Base-by-base conservation (phyloP, 176 grass and related monocot species). In the Panicum miliaceum region DNA sequence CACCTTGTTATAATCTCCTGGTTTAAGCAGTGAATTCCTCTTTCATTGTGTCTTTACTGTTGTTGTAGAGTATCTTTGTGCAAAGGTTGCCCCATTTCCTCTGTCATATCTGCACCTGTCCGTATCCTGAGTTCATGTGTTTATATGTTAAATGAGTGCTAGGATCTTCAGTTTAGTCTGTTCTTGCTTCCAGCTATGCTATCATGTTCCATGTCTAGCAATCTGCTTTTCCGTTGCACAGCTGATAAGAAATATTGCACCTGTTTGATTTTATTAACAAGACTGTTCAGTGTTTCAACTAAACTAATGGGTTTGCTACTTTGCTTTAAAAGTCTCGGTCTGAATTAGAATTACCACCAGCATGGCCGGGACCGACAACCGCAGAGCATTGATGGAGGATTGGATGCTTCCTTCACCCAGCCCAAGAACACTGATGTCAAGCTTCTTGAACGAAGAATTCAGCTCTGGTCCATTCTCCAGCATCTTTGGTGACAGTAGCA, bases 381-480 rank as follows among this genome's bases (percentile, higher is more conserved):
- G 74, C 71, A 58, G 63, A 5, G 51, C 90, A 64, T 73, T 90
- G 61, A 81, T 88, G 68, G 89, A 89, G 29, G 91, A 98, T 70
- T 93, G 91, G 93, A 85, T 85, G 84, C 81, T 87, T 86, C 89
- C 89, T 16, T 90, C 87, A 76, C 91, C 87, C 26, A 95, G 73
- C 62, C 85, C 93, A 83, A 91, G 87, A 81, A 90, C 85, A 67
- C 83, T 90, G 5, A 63, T 92, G 73, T 84, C 90, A 11, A 93
- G 71, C 59, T 88, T 91, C 68, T 81, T 87, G 58, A 90, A 87
- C 11, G 93, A 93, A 56, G 85, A 93, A 40, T 92, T 90, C 45
- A 86, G 83, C 68, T 81, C 72, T 3, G 45, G 62, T 48, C 32
- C 65, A 2, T 92, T 92, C 16, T 82, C 89, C 3, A 75, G 90